These are phyloP conservation scores for Arthrobotrys musiformis DNA, from an alignment of 2,329 filamentous ascomycete genomes.

Conservation along the genomic window DNA sequence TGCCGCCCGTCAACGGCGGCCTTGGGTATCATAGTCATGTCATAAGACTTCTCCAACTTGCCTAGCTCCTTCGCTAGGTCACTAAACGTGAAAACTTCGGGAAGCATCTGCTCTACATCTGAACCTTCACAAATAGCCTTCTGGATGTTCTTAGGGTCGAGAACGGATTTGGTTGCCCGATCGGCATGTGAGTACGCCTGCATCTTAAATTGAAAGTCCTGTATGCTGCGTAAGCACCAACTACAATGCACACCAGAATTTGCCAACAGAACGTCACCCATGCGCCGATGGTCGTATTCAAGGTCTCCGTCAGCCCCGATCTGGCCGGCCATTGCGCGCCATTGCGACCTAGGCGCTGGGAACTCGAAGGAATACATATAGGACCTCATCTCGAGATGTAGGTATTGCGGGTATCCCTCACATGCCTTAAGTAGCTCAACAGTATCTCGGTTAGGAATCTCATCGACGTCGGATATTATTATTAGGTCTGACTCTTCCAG, in stretches of 20 bases:
- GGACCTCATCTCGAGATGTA: constrained; percentile 47
- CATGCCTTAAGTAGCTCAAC: constrained; percentile 36
- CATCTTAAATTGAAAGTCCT: constrained; percentile 38
- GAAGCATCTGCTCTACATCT: constrained; percentile 44
- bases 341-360: constrained; percentile 27
- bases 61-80: constrained; percentile 36
- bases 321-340: constrained; percentile 31
- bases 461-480: constrained; percentile 34
- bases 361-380: constrained; percentile 49
- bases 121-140: constrained; percentile 39
- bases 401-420: constrained; percentile 35
- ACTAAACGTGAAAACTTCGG: constrained; percentile 40
- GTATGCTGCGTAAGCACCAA: constrained; percentile 41
- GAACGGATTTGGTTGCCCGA: constrained; percentile 22
- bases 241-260: constrained; percentile 43
- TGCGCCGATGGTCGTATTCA: constrained; percentile 40
- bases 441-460: constrained; percentile 33
- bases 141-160: constrained; percentile 33
- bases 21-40: constrained; percentile 46
- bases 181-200: constrained; percentile 40
- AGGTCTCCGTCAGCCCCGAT: constrained; percentile 17
- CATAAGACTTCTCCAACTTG: constrained; percentile 33
- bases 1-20: constrained; percentile 30
- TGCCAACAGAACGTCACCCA: constrained; percentile 32
- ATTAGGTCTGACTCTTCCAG: constrained; percentile 31